Evolutionary conservation across 2,329 filamentous ascomycete genomes (phyloP), one percentile per base, ranked within the genome.

Genomic region (Arthrobotrys iridis): DNA sequence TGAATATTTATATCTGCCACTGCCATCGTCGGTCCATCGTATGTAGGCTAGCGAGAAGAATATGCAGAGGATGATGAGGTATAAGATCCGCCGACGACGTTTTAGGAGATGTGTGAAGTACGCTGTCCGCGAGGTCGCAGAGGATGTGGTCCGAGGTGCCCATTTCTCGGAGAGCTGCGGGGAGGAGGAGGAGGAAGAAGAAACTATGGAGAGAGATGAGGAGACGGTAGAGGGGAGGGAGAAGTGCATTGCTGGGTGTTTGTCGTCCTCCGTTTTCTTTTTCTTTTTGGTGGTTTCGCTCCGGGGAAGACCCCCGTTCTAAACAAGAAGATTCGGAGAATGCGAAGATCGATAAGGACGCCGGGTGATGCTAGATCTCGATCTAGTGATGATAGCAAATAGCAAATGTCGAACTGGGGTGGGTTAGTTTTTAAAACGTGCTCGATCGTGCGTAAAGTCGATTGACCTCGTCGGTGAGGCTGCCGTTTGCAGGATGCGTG

Each of bases 201-300:
- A 76, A 57, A 73, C n/a, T 13, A 68, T 63, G 18, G 77, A 71
- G 50, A 77, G 77, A 43, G 78, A 77, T 26, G 78, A 65, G 66
- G 78, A 77, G 55, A 77, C 77, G 59, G 76, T 76, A 15, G 74
- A 77, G 35, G 79, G 79, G 45, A 80, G 62, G 18, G 79, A 78
- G 55, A 79, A 80, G 48, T 80, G 79, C 79, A 80, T 80, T 77
- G 18, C 6, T 7, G 30, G n/a, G n/a, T n/a, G 22, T 50, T 48
- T 45, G 37, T 43, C 18, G 33, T n/a, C n/a, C n/a, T n/a, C n/a
- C n/a, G n/a, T n/a, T n/a, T n/a, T n/a, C n/a, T n/a, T n/a, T n/a
- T n/a, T n/a, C n/a, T n/a, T n/a, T n/a, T n/a, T n/a, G n/a, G n/a
- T n/a, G n/a, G n/a, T n/a, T n/a, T n/a, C n/a, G n/a, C n/a, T n/a